Base-by-base conservation (phyloP, 176 grass and related monocot genomes). In the Aegilops umbellulata region DNA sequence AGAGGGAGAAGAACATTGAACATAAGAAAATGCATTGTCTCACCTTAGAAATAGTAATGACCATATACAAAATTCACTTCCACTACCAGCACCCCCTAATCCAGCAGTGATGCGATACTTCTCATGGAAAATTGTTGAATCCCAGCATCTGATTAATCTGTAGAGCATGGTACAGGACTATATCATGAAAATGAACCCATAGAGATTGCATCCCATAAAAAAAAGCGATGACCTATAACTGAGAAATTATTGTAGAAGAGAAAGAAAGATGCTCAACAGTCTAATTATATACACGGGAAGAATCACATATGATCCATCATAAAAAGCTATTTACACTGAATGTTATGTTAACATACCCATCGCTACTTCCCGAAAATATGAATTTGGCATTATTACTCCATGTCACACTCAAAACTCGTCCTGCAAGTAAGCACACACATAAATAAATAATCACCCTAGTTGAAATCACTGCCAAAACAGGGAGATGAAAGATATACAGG, bases 81-180 rank as follows among this genome's bases (percentile, higher is more conserved):
- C 92, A 80, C 79, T 95, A 86, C 90, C 88, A 91, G 83, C 69
- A 27, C 97, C 94, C 75, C 97, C 97, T 65, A 96, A 87, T 63
- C 97, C 97, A 78, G 85, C 88, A 65, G 97, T 99, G 20, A 99
- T 94, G 73, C 97, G 92, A 86, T 96, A 99, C 51, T 80, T 91
- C 27, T 99, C 97, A 65, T 94, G 90, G 67, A 94, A 99, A 80
- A 80, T 91, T 80, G 85, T 87, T 72, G 76, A 93, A 86, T 99
- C 83, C 97, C 97, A 99, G 44, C 97, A 99, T 85, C 94, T 92
- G 77, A 99, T 96, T 31, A 96, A 85, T 69, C 97, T 99, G 84
- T 38, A 65, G 86, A 87, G 9, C 32, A 39, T 7, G 81, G 39
- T 42, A 73, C 10, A 85, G 69, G 65, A 79, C 17, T 14, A 29